These are phyloP conservation scores for Leavenworthia alabamica DNA, from an alignment of 345 rosid species.

Conservation along the genomic window DNA sequence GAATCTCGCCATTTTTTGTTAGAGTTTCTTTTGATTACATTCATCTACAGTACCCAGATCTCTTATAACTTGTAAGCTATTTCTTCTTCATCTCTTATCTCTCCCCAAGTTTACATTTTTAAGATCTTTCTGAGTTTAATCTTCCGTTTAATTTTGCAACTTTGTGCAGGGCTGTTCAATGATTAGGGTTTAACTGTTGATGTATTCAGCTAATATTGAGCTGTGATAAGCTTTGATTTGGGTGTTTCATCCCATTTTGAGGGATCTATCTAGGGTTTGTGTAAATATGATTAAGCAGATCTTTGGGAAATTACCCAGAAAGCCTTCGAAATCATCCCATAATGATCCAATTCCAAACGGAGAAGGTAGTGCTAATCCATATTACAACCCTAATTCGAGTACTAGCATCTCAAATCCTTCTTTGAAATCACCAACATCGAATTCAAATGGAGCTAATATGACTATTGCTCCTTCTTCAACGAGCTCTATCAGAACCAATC, in stretches of 20 bases:
- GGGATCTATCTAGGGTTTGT: constrained; percentile 4
- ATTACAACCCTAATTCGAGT: too few species aligned
- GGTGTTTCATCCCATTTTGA: neutral
- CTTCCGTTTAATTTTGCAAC: neutral
- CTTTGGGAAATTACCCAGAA: constrained; percentile 61
- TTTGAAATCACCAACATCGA: too few species aligned
- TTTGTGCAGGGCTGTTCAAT: constrained; percentile 13
- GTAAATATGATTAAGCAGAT: constrained; percentile 72
- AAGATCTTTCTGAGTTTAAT: neutral
- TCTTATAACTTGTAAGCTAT: too few species aligned
- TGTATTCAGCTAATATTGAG: neutral
- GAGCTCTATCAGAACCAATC: constrained; percentile 34
- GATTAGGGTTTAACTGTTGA: constrained; percentile 11
- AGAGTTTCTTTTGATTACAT: constrained; percentile 22
- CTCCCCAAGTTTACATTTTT: neutral
- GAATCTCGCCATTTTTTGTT: neutral
- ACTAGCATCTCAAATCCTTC: too few species aligned
- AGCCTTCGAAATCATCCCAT: constrained; percentile 59
- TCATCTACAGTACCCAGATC: constrained; percentile 18
- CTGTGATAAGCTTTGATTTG: neutral
- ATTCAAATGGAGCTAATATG: constrained; percentile 51
- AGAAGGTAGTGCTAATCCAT: too few species aligned
- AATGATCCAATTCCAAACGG: constrained; percentile 36
- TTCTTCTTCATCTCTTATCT: too few species aligned
- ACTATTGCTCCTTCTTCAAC: constrained; percentile 26